phyloP scores from a whole-genome alignment of 768 basidiomycete genomes.

The Podaxis sp. region DNA sequence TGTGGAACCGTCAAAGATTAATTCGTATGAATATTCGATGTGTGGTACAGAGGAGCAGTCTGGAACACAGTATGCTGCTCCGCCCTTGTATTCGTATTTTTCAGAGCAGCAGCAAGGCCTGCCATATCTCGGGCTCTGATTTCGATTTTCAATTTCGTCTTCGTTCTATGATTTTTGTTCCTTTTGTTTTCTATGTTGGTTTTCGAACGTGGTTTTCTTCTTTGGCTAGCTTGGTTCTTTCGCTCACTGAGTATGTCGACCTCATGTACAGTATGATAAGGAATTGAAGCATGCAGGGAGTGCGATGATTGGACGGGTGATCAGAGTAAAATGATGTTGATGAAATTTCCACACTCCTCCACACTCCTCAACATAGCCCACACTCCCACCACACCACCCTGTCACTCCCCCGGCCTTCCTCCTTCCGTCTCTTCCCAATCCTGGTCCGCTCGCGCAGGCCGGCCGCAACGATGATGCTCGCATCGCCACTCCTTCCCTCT shows the following conservation, averaged over 20 bases:
- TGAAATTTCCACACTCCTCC: slow-evolving; percentile 4
- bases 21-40: slow-evolving; percentile 5
- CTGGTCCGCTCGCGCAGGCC: slow-evolving; percentile 3
- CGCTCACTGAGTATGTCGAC: background rate
- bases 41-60: background rate
- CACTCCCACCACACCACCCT: background rate
- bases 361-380: background rate
- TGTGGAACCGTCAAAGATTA: slow-evolving; percentile 3
- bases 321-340: slow-evolving; percentile 10
- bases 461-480: slow-evolving; percentile 51
- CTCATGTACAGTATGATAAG: background rate
- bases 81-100: slow-evolving; percentile 4
- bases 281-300: background rate
- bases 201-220: background rate
- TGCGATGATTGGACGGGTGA: slow-evolving; percentile 1
- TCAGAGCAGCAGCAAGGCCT: background rate
- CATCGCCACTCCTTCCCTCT: slow-evolving; percentile 54
- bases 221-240: background rate
- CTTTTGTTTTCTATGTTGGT: background rate
- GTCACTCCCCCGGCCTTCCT: background rate
- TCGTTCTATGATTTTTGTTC: background rate
- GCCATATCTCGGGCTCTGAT: background rate
- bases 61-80: background rate
- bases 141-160: background rate
- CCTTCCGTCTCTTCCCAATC: background rate